Conservation (phyloP, 345 rosid species). For the Acer negundo region DNA sequence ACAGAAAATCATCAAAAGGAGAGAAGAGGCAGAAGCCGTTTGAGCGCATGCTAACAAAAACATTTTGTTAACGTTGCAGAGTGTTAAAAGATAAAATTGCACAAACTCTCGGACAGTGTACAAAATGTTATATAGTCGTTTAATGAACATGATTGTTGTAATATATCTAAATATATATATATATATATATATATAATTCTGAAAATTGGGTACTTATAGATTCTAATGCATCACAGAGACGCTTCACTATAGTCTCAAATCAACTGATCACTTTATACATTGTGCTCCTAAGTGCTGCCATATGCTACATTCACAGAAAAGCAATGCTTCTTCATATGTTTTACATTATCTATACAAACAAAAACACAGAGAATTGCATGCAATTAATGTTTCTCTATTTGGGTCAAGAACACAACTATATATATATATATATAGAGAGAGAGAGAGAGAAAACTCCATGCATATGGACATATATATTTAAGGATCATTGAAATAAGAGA, state of each 20-base stretch:
- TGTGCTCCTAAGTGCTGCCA: no score
- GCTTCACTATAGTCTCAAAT: background rate
- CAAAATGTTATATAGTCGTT: no score
- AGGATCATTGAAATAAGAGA: background rate
- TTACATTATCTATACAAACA: background rate
- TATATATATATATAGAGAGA: background rate
- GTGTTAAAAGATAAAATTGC: no score
- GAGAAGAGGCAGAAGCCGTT: background rate
- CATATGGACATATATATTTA: background rate
- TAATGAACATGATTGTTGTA: no score
- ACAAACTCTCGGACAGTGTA: no score
- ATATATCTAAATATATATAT: no score
- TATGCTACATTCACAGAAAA: background rate
- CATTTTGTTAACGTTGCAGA: no score
- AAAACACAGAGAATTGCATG: background rate
- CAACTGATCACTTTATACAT: background rate
- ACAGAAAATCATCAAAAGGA: background rate
- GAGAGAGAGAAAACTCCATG: no score
- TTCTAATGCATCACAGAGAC: background rate
- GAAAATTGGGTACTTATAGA: background rate
- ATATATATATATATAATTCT: no score
- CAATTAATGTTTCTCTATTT: background rate
- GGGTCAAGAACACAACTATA: background rate
- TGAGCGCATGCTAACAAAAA: no score
- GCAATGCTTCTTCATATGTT: background rate